These are phyloP conservation scores for Fonsecaea pedrosoi DNA, from an alignment of 2,329 filamentous ascomycete genomes.

Conservation along the genomic window DNA sequence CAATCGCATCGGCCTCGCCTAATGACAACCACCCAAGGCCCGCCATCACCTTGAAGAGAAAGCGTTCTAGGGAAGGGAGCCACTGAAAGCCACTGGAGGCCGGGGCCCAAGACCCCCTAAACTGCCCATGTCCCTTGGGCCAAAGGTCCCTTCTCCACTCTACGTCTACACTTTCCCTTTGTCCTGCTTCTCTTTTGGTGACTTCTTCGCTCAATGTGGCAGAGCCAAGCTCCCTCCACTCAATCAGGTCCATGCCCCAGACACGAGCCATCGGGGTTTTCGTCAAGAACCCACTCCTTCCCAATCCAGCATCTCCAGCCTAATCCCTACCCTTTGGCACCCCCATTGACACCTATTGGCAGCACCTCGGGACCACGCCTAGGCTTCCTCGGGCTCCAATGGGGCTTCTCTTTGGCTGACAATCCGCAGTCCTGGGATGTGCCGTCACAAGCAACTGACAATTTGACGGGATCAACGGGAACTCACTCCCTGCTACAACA, in stretches of 20 bases:
- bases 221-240: slow-evolving; percentile 7
- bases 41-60: slow-evolving; percentile 10
- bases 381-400: slow-evolving; percentile 10
- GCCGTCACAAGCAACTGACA: slow-evolving; percentile 5
- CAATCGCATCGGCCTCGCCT: slow-evolving; percentile 38
- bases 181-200: not conserved
- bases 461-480: slow-evolving; percentile 6
- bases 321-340: slow-evolving; percentile 18
- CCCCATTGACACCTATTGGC: not conserved
- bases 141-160: slow-evolving; percentile 7
- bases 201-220: slow-evolving; percentile 23
- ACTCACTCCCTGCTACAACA: slow-evolving; percentile 2
- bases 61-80: slow-evolving; percentile 6
- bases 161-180: slow-evolving; percentile 3
- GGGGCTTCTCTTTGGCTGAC: not conserved
- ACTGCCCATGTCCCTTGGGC: not conserved
- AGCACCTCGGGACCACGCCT: not conserved
- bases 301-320: slow-evolving; percentile 37
- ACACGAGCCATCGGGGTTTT: slow-evolving; percentile 8
- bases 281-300: slow-evolving; percentile 17
- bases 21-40: slow-evolving; percentile 1
- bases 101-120: not conserved
- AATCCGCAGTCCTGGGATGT: slow-evolving; percentile 1
- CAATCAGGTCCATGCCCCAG: slow-evolving; percentile 12
- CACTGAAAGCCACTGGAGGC: too few species aligned